Evolutionary conservation across 371 early-diverging fungal species (phyloP), one percentile per base, ranked within the genome.

Genomic region (Gilbertella persicaria): DNA sequence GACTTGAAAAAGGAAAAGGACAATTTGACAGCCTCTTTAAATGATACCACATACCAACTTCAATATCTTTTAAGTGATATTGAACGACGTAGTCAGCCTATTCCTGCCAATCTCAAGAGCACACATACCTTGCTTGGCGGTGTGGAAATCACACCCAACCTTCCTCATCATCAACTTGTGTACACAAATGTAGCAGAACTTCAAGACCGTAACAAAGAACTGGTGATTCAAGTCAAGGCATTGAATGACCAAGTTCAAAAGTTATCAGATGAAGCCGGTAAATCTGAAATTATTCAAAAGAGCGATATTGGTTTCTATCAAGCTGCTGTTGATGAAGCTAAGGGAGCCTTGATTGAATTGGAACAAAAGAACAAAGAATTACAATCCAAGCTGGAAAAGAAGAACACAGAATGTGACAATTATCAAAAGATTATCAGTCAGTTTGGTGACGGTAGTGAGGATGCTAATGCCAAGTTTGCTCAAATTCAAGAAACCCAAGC

Each of bases 11-110:
- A 33, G 16, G 59, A 59, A 5, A 52, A 52, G 2, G 6, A 29
- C 4, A 19, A 25, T 21, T n/a, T 60, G 19, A 33, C 45, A 25
- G 36, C 43, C 4, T 28, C 52, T 19, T 38, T 62, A 4, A 57
- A 56, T n/a, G 57, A 56, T 44, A 57, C 58, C 7, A 56, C 48
- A 16, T 52, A 55, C 24, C 62, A 62, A 44, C 39, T 62, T 23
- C 52, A 53, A n/a, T 40, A 48, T 40, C 2, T 62, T 2, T 47
- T 62, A 12, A 21, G 38, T 4, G 57, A 48, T 25, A 44, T 62
- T 5, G 52, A 62, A 37, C 36, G 35, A 28, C 49, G 54, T 5
- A 37, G 29, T 10, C 42, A 41, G n/a, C 52, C 60, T 38, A 44
- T 60, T 33, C 60, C 60, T n/a, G 21, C 40, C 5, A 3, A 10